Evolutionary conservation across 1,139 yeast genomes (phyloP).

Genomic region (Suhomyces wounanorum): DNA sequence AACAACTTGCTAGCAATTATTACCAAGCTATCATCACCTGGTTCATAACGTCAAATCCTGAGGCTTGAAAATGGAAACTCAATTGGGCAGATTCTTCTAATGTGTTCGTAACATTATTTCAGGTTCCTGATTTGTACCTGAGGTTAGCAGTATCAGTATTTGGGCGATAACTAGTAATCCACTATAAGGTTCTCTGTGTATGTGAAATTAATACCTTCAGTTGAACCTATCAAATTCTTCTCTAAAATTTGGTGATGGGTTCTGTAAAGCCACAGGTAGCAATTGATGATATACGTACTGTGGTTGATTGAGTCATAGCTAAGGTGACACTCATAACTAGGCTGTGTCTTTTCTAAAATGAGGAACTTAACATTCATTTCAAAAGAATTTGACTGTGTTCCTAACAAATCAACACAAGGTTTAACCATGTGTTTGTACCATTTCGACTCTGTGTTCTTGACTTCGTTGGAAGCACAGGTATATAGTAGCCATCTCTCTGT

Average conservation of each 20-base stretch:
- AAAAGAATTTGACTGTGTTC: background rate
- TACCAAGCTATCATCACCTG: background rate
- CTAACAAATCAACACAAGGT: background rate
- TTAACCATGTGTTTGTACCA: too few relatives aligned
- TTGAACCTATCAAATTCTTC: too few relatives aligned
- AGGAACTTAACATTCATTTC: too few relatives aligned
- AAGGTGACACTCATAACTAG: background rate
- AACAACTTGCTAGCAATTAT: background rate
- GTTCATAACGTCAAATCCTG: background rate
- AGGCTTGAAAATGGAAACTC: background rate
- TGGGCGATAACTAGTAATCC: background rate
- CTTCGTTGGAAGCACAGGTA: background rate
- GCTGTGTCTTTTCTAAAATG: background rate
- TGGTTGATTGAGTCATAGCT: too few relatives aligned
- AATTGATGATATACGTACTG: too few relatives aligned
- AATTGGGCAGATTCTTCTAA: background rate
- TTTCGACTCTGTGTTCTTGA: background rate
- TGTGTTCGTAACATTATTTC: conserved; percentile 1
- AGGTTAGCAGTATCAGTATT: background rate
- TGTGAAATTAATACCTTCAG: too few relatives aligned
- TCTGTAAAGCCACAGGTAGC: too few relatives aligned
- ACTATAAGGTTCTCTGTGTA: too few relatives aligned
- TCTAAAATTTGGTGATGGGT: too few relatives aligned
- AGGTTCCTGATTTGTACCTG: background rate
- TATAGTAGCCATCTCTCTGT: too few relatives aligned